Evolutionary conservation across 2,329 filamentous ascomycete species (phyloP), one percentile per base, ranked within the genome.

Genomic region (Sphaerulina populicola): DNA sequence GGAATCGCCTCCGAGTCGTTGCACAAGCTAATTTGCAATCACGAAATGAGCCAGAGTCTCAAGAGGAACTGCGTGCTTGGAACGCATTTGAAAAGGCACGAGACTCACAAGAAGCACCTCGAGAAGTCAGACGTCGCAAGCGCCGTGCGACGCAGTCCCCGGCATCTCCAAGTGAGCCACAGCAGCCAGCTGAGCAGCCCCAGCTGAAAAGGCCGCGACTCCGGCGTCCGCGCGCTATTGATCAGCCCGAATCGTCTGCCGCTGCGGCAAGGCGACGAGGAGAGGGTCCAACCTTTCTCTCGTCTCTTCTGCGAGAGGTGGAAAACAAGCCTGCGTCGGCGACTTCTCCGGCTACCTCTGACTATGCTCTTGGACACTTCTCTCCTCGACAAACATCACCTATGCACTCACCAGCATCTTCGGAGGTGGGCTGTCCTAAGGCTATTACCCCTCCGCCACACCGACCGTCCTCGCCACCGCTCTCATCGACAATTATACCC

Each of bases 71-170:
- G 48, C 78, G 82, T 52, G 88, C 91, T 3, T 96, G 91, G 93
- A 88, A 89, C 56, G 88, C 86, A 15, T 83, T 97, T 56, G 90
- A 96, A 60, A 86, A 84, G 66, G 89, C 87, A 39, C 79, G 88
- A 57, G 84, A 90, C 54, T 77, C 79, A 14, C 78, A 85, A 57
- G 75, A 73, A 55, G 61, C 57, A n/a, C 57, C 62, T 6, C n/a
- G 49, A 9, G 44, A 45, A 6, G 41, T 53, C 12, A 37, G 58
- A 52, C 54, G 56, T 18, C 81, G 86, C 53, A 89, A 95, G 71
- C 81, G 89, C 47, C 93, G 88, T 64, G 94, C 78, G 1, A 86
- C 84, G 10, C 78, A 79, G 9, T 90, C 88, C 6, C 86, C 86
- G 2, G 74, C 74, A 4, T 86, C 88, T 58, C 75, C 79, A 29